Evolutionary conservation across 495 filamentous ascomycete species (phyloP).

Genomic region (Xylaria cubensis): DNA sequence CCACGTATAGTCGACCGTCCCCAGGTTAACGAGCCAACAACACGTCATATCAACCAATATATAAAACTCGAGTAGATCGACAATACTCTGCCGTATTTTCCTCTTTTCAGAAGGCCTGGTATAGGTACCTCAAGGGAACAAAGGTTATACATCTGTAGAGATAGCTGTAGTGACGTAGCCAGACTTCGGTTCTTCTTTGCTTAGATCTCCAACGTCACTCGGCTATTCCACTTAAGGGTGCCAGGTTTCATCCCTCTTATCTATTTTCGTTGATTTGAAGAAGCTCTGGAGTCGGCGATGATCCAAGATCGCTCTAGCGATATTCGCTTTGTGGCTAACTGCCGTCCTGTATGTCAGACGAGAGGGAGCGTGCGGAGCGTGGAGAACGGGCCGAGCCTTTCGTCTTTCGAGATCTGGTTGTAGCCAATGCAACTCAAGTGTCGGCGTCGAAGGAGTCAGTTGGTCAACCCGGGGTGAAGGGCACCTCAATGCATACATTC

Average conservation of each 20-base stretch:
- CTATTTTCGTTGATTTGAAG: not conserved
- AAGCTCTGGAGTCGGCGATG: not conserved
- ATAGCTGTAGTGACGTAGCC: not conserved
- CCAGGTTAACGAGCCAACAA: not conserved
- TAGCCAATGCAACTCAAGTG: not conserved
- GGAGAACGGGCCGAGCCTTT: conserved; percentile 23
- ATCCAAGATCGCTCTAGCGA: not conserved
- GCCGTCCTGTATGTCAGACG: not conserved
- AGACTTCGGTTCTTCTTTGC: not conserved
- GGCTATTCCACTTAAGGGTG: not conserved
- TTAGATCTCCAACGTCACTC: not conserved
- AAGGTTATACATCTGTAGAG: not conserved
- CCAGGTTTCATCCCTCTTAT: not conserved
- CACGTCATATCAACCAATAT: not conserved
- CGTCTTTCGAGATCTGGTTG: not conserved
- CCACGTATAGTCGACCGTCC: not conserved
- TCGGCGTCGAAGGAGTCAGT: not conserved
- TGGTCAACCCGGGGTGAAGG: not conserved
- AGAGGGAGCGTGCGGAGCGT: conserved; percentile 2
- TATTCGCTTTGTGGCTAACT: not conserved
- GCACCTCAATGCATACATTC: not conserved
- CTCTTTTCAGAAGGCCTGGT: not conserved
- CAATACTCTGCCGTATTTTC: not conserved
- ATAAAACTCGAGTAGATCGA: not conserved
- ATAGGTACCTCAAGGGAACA: conserved; percentile 5